phyloP scores from a whole-genome alignment of 495 filamentous ascomycete genomes.

The Talaromyces liani region DNA sequence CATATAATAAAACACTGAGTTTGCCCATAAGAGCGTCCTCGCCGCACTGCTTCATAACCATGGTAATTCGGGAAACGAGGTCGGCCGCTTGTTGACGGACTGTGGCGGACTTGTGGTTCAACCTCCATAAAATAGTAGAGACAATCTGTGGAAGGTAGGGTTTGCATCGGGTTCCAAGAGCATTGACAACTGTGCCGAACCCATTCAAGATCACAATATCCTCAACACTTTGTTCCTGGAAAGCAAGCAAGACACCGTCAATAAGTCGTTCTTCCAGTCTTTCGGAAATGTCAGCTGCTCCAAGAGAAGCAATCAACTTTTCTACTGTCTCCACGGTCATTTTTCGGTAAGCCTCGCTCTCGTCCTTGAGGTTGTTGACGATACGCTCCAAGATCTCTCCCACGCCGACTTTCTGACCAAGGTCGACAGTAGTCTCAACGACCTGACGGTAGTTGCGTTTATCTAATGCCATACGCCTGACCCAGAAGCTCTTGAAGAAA shows the following conservation, averaged over 20 bases:
- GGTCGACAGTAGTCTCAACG: conserved; percentile 94
- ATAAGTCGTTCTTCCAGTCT: conserved; percentile 87
- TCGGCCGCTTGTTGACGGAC: conserved; percentile 97
- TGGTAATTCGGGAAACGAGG: conserved; percentile 89
- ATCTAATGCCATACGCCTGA: conserved; percentile 91
- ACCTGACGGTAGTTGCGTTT: conserved; percentile 96
- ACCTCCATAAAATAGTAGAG: conserved; percentile 89
- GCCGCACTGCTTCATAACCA: conserved; percentile 98
- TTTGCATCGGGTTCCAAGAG: conserved; percentile 88
- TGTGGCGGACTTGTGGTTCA: conserved; percentile 95
- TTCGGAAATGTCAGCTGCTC: conserved; percentile 89
- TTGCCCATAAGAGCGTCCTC: conserved; percentile 96
- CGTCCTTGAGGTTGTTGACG: conserved; percentile 93
- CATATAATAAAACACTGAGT: conserved; percentile 92
- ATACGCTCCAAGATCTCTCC: conserved; percentile 91
- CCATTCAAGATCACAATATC: conserved; percentile 95
- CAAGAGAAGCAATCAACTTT: conserved; percentile 86
- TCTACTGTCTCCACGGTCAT: conserved; percentile 98
- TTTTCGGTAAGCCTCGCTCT: conserved; percentile 96
- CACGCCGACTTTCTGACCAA: conserved; percentile 93
- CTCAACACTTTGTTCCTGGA: conserved; percentile 97
- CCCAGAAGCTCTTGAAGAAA: conserved; percentile 99
- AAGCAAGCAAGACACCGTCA: conserved; percentile 92
- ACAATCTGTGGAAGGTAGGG: conserved; percentile 95
- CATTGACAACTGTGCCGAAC: conserved; percentile 97